These are phyloP conservation scores for Ganoderma resinaceum DNA, from an alignment of 1,284 basidiomycete species.

Conservation along the genomic window DNA sequence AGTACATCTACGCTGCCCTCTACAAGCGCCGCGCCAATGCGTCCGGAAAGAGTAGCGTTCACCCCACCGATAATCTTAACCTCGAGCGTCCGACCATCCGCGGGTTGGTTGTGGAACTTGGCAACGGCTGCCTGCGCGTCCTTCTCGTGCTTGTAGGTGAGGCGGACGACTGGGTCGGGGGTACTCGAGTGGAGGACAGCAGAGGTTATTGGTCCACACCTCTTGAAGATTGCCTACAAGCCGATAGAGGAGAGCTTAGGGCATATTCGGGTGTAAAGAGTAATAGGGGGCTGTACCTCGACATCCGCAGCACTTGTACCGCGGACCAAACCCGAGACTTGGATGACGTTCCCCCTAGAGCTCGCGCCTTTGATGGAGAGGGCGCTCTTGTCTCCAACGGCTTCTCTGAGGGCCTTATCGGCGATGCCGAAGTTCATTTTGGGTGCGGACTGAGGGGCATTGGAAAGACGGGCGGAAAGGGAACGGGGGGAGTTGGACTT, in stretches of 20 bases:
- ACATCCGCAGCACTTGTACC: slow-evolving; percentile 89
- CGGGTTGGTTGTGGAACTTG: slow-evolving; percentile 81
- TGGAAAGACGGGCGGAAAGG: slow-evolving; percentile 65
- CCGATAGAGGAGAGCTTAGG: background rate
- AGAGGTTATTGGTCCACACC: slow-evolving; percentile 72
- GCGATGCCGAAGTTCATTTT: slow-evolving; percentile 59
- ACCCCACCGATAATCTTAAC: slow-evolving; percentile 70
- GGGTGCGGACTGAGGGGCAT: slow-evolving; percentile 48
- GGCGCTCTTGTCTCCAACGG: slow-evolving; percentile 42
- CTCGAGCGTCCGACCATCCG: slow-evolving; percentile 78
- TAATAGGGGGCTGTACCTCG: slow-evolving; percentile 50
- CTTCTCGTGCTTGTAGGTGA: slow-evolving; percentile 73
- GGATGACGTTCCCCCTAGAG: slow-evolving; percentile 70
- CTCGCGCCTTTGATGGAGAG: slow-evolving; percentile 81
- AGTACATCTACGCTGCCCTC: slow-evolving; percentile 75
- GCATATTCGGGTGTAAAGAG: background rate
- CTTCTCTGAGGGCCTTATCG: slow-evolving; percentile 50
- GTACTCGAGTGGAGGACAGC: slow-evolving; percentile 54
- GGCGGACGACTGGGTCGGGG: slow-evolving; percentile 62
- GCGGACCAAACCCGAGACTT: slow-evolving; percentile 75
- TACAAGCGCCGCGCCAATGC: slow-evolving; percentile 61
- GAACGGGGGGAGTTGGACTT: slow-evolving; percentile 47
- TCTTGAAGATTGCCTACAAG: slow-evolving; percentile 80
- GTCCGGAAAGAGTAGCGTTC: slow-evolving; percentile 59
- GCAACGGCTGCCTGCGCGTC: slow-evolving; percentile 73